Percentiles rank a stretch among this genome's conserved stretches.
Conservation (phyloP, 2,329 filamentous ascomycete species). For the Alternaria brassicicola region DNA sequence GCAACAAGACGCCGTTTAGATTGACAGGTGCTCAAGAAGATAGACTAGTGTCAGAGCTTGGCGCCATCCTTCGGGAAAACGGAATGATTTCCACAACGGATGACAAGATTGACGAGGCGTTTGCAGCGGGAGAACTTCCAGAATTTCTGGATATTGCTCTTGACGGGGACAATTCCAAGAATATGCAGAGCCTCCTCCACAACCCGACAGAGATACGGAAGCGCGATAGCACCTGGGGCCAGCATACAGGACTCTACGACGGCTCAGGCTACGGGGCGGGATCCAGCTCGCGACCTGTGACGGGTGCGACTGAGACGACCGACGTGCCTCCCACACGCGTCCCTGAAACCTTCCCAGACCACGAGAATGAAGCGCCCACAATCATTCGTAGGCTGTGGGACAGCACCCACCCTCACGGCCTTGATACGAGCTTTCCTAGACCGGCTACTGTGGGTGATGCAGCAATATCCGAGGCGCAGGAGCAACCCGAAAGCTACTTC, state of each 20-base stretch:
- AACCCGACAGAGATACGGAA: background rate
- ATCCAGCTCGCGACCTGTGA: slow-evolving; percentile 2
- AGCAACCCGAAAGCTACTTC: background rate
- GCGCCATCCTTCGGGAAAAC: background rate
- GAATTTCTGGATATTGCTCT: slow-evolving; percentile 3
- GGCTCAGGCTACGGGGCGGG: slow-evolving; percentile 33
- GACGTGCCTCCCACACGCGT: background rate
- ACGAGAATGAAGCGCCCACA: background rate
- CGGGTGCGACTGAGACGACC: background rate
- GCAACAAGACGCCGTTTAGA: background rate
- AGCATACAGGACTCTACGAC: slow-evolving; percentile 27
- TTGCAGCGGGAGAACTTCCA: slow-evolving; percentile 5
- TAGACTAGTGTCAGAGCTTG: background rate
- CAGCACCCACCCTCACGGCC: background rate
- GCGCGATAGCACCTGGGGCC: slow-evolving; percentile 6
- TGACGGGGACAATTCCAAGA: background rate
- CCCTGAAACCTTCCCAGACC: background rate
- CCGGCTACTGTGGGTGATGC: background rate
- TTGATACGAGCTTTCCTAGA: background rate
- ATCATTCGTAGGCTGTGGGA: slow-evolving; percentile 1
- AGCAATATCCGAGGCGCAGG: background rate
- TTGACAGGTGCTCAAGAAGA: background rate
- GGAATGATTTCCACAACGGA: background rate
- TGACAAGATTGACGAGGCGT: background rate
- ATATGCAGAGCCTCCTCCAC: background rate